Conservation (phyloP, 208 protist genomes). For the Trypanosoma platydactyli region DNA sequence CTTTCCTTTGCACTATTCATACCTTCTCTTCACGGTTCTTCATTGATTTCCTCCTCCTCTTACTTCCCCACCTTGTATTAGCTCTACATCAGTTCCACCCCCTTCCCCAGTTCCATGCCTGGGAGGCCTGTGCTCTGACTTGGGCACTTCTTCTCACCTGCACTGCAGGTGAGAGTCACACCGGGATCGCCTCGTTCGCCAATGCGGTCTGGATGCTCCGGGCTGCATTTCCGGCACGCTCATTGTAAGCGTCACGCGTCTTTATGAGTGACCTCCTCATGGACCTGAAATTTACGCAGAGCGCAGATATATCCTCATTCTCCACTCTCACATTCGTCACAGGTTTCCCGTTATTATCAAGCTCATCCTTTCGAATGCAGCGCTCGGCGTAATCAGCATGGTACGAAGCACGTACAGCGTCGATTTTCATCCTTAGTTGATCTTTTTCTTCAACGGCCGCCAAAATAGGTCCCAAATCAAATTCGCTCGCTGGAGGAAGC, state of each 20-base stretch:
- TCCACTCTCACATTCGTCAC: conserved; percentile 26
- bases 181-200: not conserved
- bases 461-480: conserved; percentile 35
- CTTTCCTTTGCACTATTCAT: not conserved
- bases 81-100: too few relatives aligned
- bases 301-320: conserved; percentile 35
- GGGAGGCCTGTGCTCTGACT: too few relatives aligned
- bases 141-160: too few relatives aligned
- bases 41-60: too few relatives aligned
- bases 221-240: not conserved
- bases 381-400: conserved; percentile 47
- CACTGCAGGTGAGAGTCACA: not conserved
- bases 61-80: too few relatives aligned
- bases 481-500: conserved; percentile 42
- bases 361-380: conserved; percentile 48
- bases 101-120: too few relatives aligned
- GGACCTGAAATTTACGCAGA: conserved; percentile 28
- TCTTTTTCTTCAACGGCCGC: conserved; percentile 31
- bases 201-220: not conserved
- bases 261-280: conserved; percentile 30
- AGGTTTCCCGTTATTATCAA: conserved; percentile 29
- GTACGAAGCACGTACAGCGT: conserved; percentile 39
- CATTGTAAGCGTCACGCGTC: conserved; percentile 54
- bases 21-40: too few relatives aligned
- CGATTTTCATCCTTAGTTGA: conserved; percentile 55